Evolutionary conservation across 2,329 filamentous ascomycete species (phyloP).

Genomic region (Alternaria rosae): DNA sequence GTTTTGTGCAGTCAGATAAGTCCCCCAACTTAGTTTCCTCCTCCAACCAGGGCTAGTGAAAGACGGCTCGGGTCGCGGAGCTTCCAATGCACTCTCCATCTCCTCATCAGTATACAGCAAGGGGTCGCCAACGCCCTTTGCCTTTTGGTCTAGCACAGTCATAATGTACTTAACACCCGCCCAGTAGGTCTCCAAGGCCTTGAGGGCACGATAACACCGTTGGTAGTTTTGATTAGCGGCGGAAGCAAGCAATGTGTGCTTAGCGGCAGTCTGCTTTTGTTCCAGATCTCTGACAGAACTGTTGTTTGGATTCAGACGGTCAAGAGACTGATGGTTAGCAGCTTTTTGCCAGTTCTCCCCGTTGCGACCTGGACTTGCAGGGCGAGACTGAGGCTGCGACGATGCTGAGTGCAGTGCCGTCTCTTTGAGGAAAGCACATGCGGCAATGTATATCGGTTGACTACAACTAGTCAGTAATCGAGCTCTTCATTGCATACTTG

Average conservation of each 20-base stretch:
- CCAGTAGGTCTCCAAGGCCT: conserved; percentile 85
- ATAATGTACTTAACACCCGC: conserved; percentile 86
- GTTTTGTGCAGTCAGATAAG: conserved; percentile 48
- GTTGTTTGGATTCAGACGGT: conserved; percentile 15
- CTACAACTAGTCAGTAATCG: conserved; percentile 52
- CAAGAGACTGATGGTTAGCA: conserved; percentile 1
- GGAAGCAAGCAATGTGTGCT: conserved; percentile 79
- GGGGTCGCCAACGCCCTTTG: conserved; percentile 84
- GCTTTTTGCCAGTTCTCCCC: conserved; percentile 9
- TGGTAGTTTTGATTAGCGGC: conserved; percentile 89
- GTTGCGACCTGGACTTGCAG: conserved; percentile 42
- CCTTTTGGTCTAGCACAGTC: conserved; percentile 84
- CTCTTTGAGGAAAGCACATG: conserved; percentile 87
- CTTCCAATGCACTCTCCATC: conserved; percentile 73
- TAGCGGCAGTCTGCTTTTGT: conserved; percentile 58
- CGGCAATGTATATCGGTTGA: conserved; percentile 90
- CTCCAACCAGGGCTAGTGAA: conserved; percentile 62
- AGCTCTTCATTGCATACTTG: neutral
- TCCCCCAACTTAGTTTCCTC: conserved; percentile 55
- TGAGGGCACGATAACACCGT: conserved; percentile 81
- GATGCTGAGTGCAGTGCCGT: conserved; percentile 73
- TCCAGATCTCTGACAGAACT: conserved; percentile 32
- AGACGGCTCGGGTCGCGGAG: conserved; percentile 58
- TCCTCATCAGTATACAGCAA: conserved; percentile 73
- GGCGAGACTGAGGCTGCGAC: conserved; percentile 68